These are phyloP conservation scores for Saturnispora silvae DNA, from an alignment of 805 yeast genomes.

Conservation along the genomic window DNA sequence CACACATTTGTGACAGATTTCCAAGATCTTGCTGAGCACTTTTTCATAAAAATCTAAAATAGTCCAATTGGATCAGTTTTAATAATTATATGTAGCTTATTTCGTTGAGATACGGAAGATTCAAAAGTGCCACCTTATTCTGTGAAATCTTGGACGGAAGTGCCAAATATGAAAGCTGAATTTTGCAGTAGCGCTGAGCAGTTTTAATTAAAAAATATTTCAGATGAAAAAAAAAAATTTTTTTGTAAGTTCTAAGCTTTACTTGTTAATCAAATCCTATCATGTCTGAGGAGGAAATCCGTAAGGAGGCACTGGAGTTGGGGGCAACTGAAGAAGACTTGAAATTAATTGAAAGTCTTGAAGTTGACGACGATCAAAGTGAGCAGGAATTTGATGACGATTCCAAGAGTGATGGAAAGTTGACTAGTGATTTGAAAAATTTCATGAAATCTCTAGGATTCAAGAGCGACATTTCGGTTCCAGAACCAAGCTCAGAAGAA, in stretches of 20 bases:
- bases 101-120: too few species aligned
- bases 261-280: constrained; percentile 12
- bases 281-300: constrained; percentile 27
- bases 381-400: constrained; percentile 43
- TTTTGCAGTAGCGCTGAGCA: background rate
- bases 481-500: constrained; percentile 30
- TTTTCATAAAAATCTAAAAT: too few species aligned
- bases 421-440: constrained; percentile 43
- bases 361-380: constrained; percentile 34
- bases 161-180: too few species aligned
- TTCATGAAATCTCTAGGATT: constrained; percentile 66
- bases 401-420: constrained; percentile 32
- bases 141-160: too few species aligned
- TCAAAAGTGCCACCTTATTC: too few species aligned
- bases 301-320: constrained; percentile 64
- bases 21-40: too few species aligned
- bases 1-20: too few species aligned
- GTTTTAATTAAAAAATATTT: background rate
- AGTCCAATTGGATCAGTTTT: too few species aligned
- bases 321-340: constrained; percentile 87
- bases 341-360: constrained; percentile 44
- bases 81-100: too few species aligned
- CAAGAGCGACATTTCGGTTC: constrained; percentile 29
- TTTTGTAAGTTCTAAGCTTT: background rate
- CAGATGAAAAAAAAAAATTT: constrained; percentile 6